Conservation (phyloP, 179 eudicot genomes). For the Actinidia chinensis region DNA sequence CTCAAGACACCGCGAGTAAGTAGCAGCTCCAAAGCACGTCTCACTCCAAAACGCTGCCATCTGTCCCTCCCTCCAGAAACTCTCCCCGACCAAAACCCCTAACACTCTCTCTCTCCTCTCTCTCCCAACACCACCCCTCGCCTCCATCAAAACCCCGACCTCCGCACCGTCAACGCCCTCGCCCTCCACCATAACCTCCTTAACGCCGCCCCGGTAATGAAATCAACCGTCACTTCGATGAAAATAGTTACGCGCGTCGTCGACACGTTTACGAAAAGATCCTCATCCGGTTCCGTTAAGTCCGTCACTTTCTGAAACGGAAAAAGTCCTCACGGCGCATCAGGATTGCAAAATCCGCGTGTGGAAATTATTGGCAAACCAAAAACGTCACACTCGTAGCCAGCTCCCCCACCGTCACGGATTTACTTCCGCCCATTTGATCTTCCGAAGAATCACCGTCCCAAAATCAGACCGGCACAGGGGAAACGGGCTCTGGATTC, state of each 20-base stretch:
- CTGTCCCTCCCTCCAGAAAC: conserved; percentile 64
- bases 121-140: conserved; percentile 30
- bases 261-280: conserved; percentile 36
- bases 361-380: conserved; percentile 43
- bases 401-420: conserved; percentile 67
- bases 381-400: conserved; percentile 50
- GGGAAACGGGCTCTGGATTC: conserved; percentile 66
- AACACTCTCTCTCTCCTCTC: conserved; percentile 27
- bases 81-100: conserved; percentile 29
- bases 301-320: conserved; percentile 47
- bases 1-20: too few species aligned
- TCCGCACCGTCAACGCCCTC: conserved; percentile 31
- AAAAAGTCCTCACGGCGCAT: conserved; percentile 64
- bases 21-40: conserved; percentile 47
- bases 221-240: conserved; percentile 55
- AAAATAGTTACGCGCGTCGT: conserved; percentile 22
- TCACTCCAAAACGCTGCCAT: conserved; percentile 76
- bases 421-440: conserved; percentile 44
- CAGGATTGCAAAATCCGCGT: conserved; percentile 76
- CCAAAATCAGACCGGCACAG: conserved; percentile 55
- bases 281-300: conserved; percentile 51
- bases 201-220: conserved; percentile 63
- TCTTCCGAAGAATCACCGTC: conserved; percentile 61
- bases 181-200: conserved; percentile 45
- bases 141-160: conserved; percentile 30